phyloP scores from a whole-genome alignment of 768 basidiomycete species.

The Naganishia vaughanmartiniae region DNA sequence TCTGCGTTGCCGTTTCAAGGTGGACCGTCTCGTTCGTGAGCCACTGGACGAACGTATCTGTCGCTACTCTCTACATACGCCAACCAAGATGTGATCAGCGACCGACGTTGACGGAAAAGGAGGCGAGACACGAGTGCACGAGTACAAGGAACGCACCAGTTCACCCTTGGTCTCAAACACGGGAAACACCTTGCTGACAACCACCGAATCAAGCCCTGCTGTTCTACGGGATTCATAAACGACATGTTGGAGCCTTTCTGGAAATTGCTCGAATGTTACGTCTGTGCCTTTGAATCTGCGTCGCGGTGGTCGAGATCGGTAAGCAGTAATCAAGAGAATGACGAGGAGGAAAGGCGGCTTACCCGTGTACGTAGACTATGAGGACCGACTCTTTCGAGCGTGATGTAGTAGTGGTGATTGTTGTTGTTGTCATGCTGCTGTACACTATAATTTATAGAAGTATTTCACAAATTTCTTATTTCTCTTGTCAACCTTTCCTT shows the following conservation, averaged over 20 bases:
- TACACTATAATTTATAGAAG: too few relatives aligned
- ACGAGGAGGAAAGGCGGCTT: conserved; percentile 11
- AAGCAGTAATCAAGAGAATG: not conserved
- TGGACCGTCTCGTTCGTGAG: conserved; percentile 83
- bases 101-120: conserved; percentile 5
- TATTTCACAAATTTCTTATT: too few relatives aligned
- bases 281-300: conserved; percentile 53
- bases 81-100: conserved; percentile 18
- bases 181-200: conserved; percentile 80
- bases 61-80: conserved; percentile 66
- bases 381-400: conserved; percentile 25
- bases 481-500: too few relatives aligned
- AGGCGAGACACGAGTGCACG: not conserved
- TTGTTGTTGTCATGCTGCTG: not conserved
- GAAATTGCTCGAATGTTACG: conserved; percentile 60
- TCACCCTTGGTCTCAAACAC: conserved; percentile 94
- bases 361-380: conserved; percentile 53
- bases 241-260: conserved; percentile 72
- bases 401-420: not conserved
- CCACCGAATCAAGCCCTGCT: conserved; percentile 52
- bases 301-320: too few relatives aligned
- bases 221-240: conserved; percentile 56
- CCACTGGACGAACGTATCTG: conserved; percentile 86
- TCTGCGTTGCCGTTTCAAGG: conserved; percentile 61
- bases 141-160: conserved; percentile 68